phyloP scores from a whole-genome alignment of 2,329 filamentous ascomycete genomes.

The Colletotrichum theobromicola region DNA sequence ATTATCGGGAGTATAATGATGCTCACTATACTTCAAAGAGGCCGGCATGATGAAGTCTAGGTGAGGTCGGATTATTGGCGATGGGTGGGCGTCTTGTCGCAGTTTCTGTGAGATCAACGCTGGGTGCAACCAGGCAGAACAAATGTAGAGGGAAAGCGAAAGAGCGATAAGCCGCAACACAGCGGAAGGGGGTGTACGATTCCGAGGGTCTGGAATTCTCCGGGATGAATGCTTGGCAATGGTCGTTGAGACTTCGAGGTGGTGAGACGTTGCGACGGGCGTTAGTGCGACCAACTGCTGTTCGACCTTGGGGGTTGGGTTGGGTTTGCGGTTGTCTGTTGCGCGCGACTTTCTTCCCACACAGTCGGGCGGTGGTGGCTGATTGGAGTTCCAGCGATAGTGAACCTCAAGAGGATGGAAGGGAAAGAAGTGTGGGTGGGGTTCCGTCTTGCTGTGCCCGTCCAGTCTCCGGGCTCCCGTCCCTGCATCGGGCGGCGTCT shows the following conservation, averaged over 20 bases:
- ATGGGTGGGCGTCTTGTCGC: neutral
- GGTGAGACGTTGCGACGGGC: neutral
- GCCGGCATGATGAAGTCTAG: neutral
- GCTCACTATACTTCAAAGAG: constrained; percentile 35
- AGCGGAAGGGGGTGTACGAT: neutral
- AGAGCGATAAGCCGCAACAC: neutral
- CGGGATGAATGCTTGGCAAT: neutral
- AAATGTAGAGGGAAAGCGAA: neutral
- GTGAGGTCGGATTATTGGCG: neutral
- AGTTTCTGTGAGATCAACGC: neutral
- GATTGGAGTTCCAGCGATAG: neutral
- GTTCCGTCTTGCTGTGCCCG: neutral
- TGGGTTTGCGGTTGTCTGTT: neutral
- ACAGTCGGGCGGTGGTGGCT: neutral
- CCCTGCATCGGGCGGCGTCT: constrained; percentile 3
- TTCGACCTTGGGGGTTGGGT: no score
- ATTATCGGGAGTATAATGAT: constrained; percentile 41
- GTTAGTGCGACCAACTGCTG: neutral
- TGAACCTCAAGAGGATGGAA: neutral
- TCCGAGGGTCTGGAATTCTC: neutral
- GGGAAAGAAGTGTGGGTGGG: neutral
- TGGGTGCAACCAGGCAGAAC: neutral
- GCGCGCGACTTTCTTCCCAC: neutral
- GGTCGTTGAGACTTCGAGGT: neutral
- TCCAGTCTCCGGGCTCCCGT: constrained; percentile 5